Evolutionary conservation across 805 yeast species (phyloP).

Genomic region (Cyberlindnera sargentensis): DNA sequence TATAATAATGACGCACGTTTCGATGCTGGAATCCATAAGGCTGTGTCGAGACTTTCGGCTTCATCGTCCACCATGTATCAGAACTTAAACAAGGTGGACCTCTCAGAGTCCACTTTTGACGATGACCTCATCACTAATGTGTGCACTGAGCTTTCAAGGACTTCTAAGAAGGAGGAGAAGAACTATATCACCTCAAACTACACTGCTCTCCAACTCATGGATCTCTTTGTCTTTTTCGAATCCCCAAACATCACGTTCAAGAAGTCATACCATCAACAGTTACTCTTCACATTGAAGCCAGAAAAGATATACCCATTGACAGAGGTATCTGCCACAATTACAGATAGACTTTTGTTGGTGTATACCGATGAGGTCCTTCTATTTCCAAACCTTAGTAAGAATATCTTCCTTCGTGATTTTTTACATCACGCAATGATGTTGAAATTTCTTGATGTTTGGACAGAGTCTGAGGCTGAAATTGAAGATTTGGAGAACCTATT

Average conservation of each 20-base stretch:
- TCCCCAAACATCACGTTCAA: slow-evolving; percentile 54
- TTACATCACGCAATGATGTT: slow-evolving; percentile 51
- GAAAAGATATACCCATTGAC: slow-evolving; percentile 39
- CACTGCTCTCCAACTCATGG: slow-evolving; percentile 44
- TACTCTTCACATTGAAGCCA: slow-evolving; percentile 51
- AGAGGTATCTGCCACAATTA: slow-evolving; percentile 23
- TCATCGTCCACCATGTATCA: slow-evolving; percentile 10
- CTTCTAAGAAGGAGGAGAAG: slow-evolving; percentile 14
- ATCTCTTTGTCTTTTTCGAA: slow-evolving; percentile 46
- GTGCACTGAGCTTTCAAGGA: slow-evolving; percentile 11
- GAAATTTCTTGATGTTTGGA: slow-evolving; percentile 58
- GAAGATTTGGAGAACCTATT: slow-evolving; percentile 47
- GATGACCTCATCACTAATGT: slow-evolving; percentile 10
- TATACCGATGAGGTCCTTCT: slow-evolving; percentile 11
- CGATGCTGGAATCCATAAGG: slow-evolving; percentile 4
- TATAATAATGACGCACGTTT: slow-evolving; percentile 29
- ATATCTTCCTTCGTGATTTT: slow-evolving; percentile 43
- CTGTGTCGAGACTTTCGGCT: slow-evolving; percentile 6
- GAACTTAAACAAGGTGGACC: slow-evolving; percentile 8
- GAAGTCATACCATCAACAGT: slow-evolving; percentile 56
- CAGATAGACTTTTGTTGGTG: slow-evolving; percentile 21
- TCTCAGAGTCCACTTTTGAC: slow-evolving; percentile 18
- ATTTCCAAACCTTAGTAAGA: slow-evolving; percentile 26
- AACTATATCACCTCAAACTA: slow-evolving; percentile 34
- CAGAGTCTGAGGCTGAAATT: slow-evolving; percentile 45